phyloP scores from a whole-genome alignment of 345 rosid genomes.

The Syzygium oleosum region DNA sequence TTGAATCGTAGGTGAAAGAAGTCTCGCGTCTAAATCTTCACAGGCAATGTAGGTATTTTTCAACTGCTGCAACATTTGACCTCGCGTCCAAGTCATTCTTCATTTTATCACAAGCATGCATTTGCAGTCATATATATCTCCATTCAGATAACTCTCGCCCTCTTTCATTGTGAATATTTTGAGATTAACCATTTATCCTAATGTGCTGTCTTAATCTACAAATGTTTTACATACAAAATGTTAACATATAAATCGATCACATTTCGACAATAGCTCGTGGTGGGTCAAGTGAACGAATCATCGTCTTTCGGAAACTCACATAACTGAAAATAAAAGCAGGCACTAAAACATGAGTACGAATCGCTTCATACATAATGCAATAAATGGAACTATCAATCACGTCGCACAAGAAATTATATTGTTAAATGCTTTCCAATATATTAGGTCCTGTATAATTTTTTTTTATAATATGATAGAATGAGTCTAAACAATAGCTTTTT shows the following conservation, averaged over 20 bases:
- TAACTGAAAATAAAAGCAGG: neutral
- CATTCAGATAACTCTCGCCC: neutral
- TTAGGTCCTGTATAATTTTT: neutral
- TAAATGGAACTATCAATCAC: neutral
- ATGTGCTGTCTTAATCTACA: neutral
- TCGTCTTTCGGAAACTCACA: neutral
- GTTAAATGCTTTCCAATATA: neutral
- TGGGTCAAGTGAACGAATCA: neutral
- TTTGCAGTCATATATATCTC: neutral
- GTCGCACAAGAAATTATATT: neutral
- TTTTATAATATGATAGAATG: neutral
- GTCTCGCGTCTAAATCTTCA: neutral
- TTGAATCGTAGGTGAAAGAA: neutral
- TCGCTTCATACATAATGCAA: neutral
- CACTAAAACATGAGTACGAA: neutral
- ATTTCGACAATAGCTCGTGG: neutral
- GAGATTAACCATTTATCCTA: neutral
- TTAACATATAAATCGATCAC: neutral
- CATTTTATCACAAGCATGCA: neutral
- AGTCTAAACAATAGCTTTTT: neutral
- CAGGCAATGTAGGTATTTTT: neutral
- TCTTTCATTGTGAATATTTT: neutral
- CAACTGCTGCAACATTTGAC: neutral
- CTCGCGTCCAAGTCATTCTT: neutral
- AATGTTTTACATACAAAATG: neutral